These are phyloP conservation scores for Heliocybe sulcata DNA, from an alignment of 1,284 basidiomycete species.

Conservation along the genomic window DNA sequence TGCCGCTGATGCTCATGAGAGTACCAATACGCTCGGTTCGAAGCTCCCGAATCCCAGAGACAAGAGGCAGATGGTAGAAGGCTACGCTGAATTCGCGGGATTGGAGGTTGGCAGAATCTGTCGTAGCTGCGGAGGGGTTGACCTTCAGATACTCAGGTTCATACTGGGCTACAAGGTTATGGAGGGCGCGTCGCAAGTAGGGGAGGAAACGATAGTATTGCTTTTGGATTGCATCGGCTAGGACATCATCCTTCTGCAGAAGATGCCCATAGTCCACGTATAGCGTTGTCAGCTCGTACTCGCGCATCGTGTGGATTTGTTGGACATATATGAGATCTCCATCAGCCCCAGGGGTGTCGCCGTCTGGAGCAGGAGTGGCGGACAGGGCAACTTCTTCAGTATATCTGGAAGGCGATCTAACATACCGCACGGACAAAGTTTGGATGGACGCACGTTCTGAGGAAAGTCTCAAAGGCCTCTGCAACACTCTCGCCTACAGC, in stretches of 20 bases:
- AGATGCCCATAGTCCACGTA: conserved; percentile 95
- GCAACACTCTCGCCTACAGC: conserved; percentile 90
- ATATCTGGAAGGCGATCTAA: conserved; percentile 42
- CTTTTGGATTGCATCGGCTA: conserved; percentile 87
- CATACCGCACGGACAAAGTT: not conserved
- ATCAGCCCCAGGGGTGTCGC: conserved; percentile 45
- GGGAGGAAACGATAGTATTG: conserved; percentile 98
- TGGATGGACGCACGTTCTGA: conserved; percentile 67
- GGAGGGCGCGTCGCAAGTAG: conserved; percentile 85
- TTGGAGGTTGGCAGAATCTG: conserved; percentile 79
- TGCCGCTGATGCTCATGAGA: conserved; percentile 90
- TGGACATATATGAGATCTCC: conserved; percentile 79
- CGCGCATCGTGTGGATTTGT: conserved; percentile 89
- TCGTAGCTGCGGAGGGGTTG: conserved; percentile 73
- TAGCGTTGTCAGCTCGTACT: conserved; percentile 90
- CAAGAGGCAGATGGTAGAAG: conserved; percentile 93
- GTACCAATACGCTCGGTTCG: conserved; percentile 91
- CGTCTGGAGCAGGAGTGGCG: conserved; percentile 69
- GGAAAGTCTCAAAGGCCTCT: conserved; percentile 85
- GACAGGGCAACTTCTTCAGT: conserved; percentile 74
- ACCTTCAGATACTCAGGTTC: conserved; percentile 93
- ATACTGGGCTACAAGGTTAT: conserved; percentile 83
- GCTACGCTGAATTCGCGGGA: conserved; percentile 93
- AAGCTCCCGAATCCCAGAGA: conserved; percentile 93
- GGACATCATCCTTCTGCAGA: conserved; percentile 83